Evolutionary conservation across 345 rosid genomes (phyloP).

Genomic region (Rhodamnia argentea): DNA sequence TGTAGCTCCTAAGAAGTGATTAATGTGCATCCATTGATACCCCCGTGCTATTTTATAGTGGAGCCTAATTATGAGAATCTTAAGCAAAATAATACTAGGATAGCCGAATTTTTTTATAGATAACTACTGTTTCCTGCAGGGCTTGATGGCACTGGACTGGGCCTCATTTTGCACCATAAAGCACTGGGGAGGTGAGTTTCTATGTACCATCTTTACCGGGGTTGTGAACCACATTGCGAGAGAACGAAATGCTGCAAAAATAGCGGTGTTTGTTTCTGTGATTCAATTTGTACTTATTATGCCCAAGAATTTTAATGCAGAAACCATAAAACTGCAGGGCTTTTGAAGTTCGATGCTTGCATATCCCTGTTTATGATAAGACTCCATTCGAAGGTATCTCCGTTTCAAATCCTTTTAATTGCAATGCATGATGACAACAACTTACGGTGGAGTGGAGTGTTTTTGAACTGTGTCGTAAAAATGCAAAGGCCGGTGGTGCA

Average conservation of each 20-base stretch:
- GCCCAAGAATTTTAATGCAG: neutral
- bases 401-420: neutral
- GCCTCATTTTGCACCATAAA: conserved; percentile 75
- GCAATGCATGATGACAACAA: neutral
- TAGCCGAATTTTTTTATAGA: neutral
- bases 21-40: neutral
- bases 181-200: conserved; percentile 76
- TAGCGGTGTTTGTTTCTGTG: neutral
- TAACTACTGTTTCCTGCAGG: conserved; percentile 20
- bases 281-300: neutral
- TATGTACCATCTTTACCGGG: neutral
- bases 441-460: neutral
- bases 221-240: neutral
- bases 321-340: conserved; percentile 34
- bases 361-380: conserved; percentile 63
- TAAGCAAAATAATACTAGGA: neutral
- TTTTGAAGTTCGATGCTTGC: conserved; percentile 78
- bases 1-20: neutral
- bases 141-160: conserved; percentile 73
- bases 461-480: neutral
- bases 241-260: neutral
- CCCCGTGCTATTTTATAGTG: neutral
- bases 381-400: conserved; percentile 64
- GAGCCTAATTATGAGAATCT: neutral
- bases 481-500: neutral